A percentile compares a stretch with the other conserved stretches of the same genome.
These are phyloP conservation scores for Filobasidium wieringae DNA, from an alignment of 768 basidiomycete species.

Conservation along the genomic window DNA sequence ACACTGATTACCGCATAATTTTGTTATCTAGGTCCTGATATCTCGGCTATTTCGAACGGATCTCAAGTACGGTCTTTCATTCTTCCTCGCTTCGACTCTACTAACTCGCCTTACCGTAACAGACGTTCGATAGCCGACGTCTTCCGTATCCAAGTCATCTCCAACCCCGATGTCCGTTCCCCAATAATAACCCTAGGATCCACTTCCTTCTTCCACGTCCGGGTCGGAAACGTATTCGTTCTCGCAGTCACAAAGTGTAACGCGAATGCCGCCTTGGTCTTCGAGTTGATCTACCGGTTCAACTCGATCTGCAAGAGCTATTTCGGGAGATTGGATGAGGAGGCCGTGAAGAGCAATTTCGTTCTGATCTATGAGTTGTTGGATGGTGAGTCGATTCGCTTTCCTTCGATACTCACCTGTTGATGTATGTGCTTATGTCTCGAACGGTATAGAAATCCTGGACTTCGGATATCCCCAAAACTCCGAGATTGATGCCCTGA, in stretches of 20 bases:
- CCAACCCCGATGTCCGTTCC: conserved; percentile 89
- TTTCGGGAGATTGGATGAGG: conserved; percentile 97
- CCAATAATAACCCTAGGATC: conserved; percentile 96
- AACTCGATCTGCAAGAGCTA: conserved; percentile 88
- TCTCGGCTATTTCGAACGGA: conserved; percentile 91
- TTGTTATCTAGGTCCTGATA: conserved; percentile 63
- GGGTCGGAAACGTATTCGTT: conserved; percentile 88
- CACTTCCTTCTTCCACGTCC: conserved; percentile 96
- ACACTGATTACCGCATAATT: not conserved
- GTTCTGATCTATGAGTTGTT: conserved; percentile 95
- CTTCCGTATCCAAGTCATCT: conserved; percentile 97
- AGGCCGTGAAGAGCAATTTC: conserved; percentile 97
- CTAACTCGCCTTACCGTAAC: not conserved
- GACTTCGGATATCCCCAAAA: conserved; percentile 99
- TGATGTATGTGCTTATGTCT: not conserved
- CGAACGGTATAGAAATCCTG: conserved; percentile 61
- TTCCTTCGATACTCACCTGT: not conserved
- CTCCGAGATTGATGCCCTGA: conserved; percentile 93
- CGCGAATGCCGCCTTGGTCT: conserved; percentile 92
- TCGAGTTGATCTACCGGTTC: conserved; percentile 95
- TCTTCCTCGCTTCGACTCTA: not conserved
- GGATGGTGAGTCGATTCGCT: conserved; percentile 54
- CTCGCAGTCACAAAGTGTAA: conserved; percentile 97
- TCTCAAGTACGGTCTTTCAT: conserved; percentile 62
- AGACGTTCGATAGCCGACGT: conserved; percentile 96